These are phyloP conservation scores for Exophiala aquamarina DNA, from an alignment of 2,329 filamentous ascomycete species.

Conservation along the genomic window DNA sequence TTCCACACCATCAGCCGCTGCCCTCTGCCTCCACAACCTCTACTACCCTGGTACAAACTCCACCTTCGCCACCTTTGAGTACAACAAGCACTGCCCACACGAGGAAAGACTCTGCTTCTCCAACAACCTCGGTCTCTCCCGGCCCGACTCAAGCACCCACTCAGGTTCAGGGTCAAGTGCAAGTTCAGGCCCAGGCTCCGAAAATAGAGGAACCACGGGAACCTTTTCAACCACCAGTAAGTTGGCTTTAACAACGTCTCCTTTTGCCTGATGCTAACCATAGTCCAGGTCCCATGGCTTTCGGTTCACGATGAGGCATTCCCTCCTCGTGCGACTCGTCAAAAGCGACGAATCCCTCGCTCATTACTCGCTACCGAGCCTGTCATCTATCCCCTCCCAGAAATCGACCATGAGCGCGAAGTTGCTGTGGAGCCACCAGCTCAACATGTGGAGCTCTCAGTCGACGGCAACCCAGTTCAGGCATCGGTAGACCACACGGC, in stretches of 20 bases:
- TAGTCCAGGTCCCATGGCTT: conserved; percentile 57
- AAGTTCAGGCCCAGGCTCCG: conserved; percentile 30
- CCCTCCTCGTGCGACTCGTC: conserved; percentile 50
- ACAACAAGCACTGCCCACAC: conserved; percentile 26
- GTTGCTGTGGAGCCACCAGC: conserved; percentile 23
- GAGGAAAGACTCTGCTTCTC: conserved; percentile 23
- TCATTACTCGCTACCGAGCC: conserved; percentile 36
- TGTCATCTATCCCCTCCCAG: conserved; percentile 55
- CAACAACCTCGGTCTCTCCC: conserved; percentile 28
- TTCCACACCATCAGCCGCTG: conserved; percentile 31
- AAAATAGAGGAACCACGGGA: conserved; percentile 30
- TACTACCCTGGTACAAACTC: conserved; percentile 39
- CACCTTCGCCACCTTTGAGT: conserved; percentile 27
- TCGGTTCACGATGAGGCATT: conserved; percentile 57
- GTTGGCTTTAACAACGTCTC: conserved; percentile 18
- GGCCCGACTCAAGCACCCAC: conserved; percentile 35
- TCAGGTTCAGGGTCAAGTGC: conserved; percentile 33
- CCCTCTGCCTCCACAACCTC: conserved; percentile 28
- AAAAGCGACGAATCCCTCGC: conserved; percentile 43
- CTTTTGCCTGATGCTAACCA: conserved; percentile 1
- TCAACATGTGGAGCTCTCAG: conserved; percentile 14
- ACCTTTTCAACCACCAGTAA: conserved; percentile 53
- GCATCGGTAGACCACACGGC: conserved; percentile 10
- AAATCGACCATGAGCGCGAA: conserved; percentile 30
- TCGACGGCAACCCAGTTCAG: conserved; percentile 21